These are phyloP conservation scores for Asterella californica DNA, from an alignment of 225 moss, liverwort and hornwort species.

Conservation along the genomic window DNA sequence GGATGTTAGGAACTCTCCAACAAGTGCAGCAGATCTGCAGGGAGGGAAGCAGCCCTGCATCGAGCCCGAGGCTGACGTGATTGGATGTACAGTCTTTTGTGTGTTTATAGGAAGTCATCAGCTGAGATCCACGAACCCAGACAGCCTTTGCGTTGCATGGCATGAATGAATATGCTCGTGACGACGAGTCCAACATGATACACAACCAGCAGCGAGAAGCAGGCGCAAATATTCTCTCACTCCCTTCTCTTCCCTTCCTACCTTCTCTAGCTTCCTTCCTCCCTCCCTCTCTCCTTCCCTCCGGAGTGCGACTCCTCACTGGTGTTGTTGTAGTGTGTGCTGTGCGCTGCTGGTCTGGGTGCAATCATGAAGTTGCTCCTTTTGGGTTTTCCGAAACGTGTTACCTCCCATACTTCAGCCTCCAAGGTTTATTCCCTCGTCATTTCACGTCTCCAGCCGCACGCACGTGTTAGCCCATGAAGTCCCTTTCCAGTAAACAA, in stretches of 20 bases:
- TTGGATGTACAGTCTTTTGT: not conserved
- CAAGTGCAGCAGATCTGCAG: not conserved
- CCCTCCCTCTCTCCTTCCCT: not conserved
- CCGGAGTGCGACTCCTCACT: too few relatives aligned
- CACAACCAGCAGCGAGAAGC: not conserved
- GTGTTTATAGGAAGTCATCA: not conserved
- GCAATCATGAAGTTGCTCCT: slow-evolving; percentile 2
- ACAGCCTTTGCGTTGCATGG: not conserved
- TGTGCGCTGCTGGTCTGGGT: not conserved
- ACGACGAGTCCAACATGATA: not conserved
- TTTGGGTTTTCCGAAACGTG: not conserved
- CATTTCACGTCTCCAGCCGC: not conserved
- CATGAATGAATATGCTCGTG: slow-evolving; percentile 13
- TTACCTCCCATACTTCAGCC: not conserved
- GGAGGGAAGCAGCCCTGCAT: too few relatives aligned
- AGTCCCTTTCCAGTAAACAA: not conserved
- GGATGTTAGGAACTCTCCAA: not conserved
- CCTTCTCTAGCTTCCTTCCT: not conserved
- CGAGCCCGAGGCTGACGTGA: not conserved
- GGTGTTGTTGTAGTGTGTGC: too few relatives aligned
- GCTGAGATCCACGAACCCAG: too few relatives aligned
- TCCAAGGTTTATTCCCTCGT: not conserved
- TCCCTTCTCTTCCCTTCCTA: not conserved
- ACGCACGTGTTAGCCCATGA: slow-evolving; percentile 4
- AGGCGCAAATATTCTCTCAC: not conserved